These are phyloP conservation scores for Colletotrichum sansevieriae DNA, from an alignment of 2,329 filamentous ascomycete species.

Conservation along the genomic window DNA sequence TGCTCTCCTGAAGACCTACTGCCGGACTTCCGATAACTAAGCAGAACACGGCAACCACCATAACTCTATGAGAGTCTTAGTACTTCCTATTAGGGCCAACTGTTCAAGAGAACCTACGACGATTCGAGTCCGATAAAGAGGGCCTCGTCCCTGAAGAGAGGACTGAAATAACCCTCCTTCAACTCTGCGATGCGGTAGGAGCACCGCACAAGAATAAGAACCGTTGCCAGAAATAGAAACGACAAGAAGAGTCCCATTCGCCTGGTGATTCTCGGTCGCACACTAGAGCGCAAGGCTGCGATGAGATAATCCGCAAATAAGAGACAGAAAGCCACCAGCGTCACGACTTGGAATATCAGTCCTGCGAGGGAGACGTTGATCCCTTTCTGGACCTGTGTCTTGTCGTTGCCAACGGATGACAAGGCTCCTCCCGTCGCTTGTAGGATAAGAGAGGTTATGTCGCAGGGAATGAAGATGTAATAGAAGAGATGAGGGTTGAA, in stretches of 20 bases:
- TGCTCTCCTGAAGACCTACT: slow-evolving; percentile 7
- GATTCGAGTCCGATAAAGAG: slow-evolving; percentile 61
- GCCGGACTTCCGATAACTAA: slow-evolving; percentile 34
- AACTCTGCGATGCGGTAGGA: slow-evolving; percentile 72
- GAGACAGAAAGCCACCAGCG: slow-evolving; percentile 59
- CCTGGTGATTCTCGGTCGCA: slow-evolving; percentile 48
- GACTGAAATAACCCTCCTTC: slow-evolving; percentile 65
- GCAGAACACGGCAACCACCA: slow-evolving; percentile 31
- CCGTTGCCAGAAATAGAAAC: slow-evolving; percentile 63
- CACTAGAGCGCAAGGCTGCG: slow-evolving; percentile 44
- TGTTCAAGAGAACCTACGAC: slow-evolving; percentile 40
- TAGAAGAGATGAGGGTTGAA: slow-evolving; percentile 49
- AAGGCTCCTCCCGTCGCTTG: slow-evolving; percentile 65
- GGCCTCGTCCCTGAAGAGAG: slow-evolving; percentile 59
- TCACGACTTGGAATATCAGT: slow-evolving; percentile 64
- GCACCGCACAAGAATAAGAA: slow-evolving; percentile 69
- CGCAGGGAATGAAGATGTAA: slow-evolving; percentile 61
- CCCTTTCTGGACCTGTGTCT: slow-evolving; percentile 49
- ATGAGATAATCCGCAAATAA: slow-evolving; percentile 58
- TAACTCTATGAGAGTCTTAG: slow-evolving; percentile 20
- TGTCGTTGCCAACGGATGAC: slow-evolving; percentile 47
- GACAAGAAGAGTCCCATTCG: slow-evolving; percentile 62
- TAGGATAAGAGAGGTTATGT: slow-evolving; percentile 64
- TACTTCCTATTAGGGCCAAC: no score
- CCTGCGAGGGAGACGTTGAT: slow-evolving; percentile 64